Percentiles rank a stretch among this genome's conserved stretches.
phyloP scores from a whole-genome alignment of 148 eudicot genomes.

The Heliosperma pusillum region DNA sequence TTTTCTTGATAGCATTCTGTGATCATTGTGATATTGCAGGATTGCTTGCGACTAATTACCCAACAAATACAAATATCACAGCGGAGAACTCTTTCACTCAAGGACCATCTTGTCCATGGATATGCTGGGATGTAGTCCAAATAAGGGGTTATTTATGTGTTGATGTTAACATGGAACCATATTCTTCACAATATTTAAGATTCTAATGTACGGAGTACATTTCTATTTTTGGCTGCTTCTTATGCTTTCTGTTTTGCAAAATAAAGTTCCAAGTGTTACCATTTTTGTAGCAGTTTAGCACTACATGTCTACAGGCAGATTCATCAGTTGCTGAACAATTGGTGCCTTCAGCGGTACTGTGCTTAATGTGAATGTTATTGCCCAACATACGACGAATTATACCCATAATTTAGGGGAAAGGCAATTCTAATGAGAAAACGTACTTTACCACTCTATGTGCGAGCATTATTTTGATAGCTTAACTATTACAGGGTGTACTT shows the following conservation, averaged over 20 bases:
- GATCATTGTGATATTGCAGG: slow-evolving; percentile 5
- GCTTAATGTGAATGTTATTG: too few relatives aligned
- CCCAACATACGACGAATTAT: too few relatives aligned
- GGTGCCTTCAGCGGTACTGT: neutral
- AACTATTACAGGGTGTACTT: too few relatives aligned
- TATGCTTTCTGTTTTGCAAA: too few relatives aligned
- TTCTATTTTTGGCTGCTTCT: neutral
- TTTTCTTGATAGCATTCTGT: neutral
- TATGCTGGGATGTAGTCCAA: neutral
- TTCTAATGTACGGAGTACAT: neutral
- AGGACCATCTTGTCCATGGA: neutral
- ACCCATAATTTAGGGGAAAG: too few relatives aligned
- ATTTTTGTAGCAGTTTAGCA: neutral
- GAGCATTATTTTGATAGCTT: too few relatives aligned
- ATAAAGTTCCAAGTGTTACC: neutral
- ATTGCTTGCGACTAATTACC: neutral
- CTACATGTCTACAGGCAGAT: neutral
- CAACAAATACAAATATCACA: neutral
- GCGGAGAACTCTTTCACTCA: neutral
- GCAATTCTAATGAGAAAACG: too few relatives aligned
- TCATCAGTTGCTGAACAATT: neutral
- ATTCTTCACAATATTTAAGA: neutral
- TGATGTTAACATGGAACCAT: neutral
- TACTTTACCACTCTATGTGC: too few relatives aligned
- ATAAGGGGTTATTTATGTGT: neutral